Conservation (phyloP, 192 early-diverging fungal genomes). For the Lunasporangiospora selenospora region DNA sequence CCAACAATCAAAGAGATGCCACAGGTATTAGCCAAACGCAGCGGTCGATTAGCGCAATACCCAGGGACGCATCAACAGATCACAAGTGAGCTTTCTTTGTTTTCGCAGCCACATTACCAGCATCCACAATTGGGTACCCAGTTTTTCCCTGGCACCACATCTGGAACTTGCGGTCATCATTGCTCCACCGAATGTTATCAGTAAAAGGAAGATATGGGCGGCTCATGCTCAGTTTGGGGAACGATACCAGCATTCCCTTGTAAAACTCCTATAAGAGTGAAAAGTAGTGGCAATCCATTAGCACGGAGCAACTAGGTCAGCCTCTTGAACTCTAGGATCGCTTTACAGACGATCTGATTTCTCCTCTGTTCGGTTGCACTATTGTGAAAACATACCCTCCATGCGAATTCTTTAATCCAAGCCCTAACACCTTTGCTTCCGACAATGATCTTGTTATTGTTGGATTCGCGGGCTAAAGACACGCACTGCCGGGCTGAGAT, state of each 20-base stretch:
- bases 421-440: constrained; percentile 57
- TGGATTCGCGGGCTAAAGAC: constrained; percentile 50
- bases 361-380: too few relatives aligned
- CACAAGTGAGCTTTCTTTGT: too few relatives aligned
- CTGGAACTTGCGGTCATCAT: constrained; percentile 51
- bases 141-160: constrained; percentile 72
- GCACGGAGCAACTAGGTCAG: too few relatives aligned
- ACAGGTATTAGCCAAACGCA: too few relatives aligned
- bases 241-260: constrained; percentile 60
- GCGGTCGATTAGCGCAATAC: too few relatives aligned
- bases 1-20: too few relatives aligned
- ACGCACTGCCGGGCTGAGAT: constrained; percentile 61
- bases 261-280: constrained; percentile 61
- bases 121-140: constrained; percentile 71
- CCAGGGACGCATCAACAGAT: too few relatives aligned
- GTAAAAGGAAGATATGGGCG: constrained; percentile 59
- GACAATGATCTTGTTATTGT: constrained; percentile 53
- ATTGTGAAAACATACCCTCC: constrained; percentile 62
- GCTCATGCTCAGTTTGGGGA: constrained; percentile 65
- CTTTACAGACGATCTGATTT: too few relatives aligned
- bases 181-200: constrained; percentile 59
- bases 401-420: constrained; percentile 69
- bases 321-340: too few relatives aligned
- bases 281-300: too few relatives aligned
- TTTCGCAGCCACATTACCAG: too few relatives aligned